These are phyloP conservation scores for Colletotrichum brevisporum DNA, from an alignment of 2,329 filamentous ascomycete species.

Conservation along the genomic window DNA sequence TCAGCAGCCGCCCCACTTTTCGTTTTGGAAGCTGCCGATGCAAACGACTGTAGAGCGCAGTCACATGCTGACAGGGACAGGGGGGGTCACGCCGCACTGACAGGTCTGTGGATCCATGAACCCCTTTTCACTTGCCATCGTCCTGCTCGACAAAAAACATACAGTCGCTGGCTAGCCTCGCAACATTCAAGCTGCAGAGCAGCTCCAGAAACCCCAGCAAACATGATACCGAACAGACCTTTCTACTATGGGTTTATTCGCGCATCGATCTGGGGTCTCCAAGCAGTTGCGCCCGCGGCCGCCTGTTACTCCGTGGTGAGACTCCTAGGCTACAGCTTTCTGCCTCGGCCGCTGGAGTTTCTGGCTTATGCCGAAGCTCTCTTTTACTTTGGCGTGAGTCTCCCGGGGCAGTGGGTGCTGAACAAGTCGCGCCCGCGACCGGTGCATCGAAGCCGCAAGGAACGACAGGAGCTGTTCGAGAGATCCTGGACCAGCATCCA, in stretches of 20 bases:
- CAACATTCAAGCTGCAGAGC: neutral
- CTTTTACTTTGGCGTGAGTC: constrained; percentile 59
- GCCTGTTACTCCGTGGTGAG: neutral
- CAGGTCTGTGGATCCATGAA: too few species aligned
- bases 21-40: too few species aligned
- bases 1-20: too few species aligned
- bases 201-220: neutral
- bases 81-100: too few species aligned
- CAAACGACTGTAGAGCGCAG: too few species aligned
- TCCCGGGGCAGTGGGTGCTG: constrained; percentile 58
- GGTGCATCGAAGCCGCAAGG: neutral
- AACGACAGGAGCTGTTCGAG: constrained; percentile 1
- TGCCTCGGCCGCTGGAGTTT: constrained; percentile 1
- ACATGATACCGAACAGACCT: neutral
- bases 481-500: constrained; percentile 51
- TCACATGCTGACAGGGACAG: too few species aligned
- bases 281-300: neutral
- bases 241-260: constrained; percentile 7
- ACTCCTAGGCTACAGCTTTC: neutral
- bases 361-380: constrained; percentile 50
- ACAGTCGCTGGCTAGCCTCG: neutral
- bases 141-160: neutral
- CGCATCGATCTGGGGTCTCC: constrained; percentile 2
- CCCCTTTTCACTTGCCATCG: neutral
- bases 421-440: constrained; percentile 31